These are phyloP conservation scores for Colletotrichum echinochloae DNA, from an alignment of 2,329 filamentous ascomycete genomes.

Conservation along the genomic window DNA sequence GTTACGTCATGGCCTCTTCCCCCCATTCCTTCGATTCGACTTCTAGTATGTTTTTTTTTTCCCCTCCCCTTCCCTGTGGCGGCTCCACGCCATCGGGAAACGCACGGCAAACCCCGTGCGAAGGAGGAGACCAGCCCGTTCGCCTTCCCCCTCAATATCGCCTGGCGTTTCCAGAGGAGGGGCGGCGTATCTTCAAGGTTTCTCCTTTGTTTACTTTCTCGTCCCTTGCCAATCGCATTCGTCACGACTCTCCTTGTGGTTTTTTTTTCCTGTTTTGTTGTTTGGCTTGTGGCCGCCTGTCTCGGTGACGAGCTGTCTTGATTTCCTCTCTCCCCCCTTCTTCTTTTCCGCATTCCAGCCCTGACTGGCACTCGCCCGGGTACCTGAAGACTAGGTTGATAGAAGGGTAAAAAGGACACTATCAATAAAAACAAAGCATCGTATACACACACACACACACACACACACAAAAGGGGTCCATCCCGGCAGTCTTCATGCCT, in stretches of 20 bases:
- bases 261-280: not conserved
- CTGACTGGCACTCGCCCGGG: not conserved
- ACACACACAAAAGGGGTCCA: not conserved
- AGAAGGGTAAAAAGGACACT: too few relatives aligned
- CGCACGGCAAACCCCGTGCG: not conserved
- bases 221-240: not conserved
- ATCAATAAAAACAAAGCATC: too few relatives aligned
- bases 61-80: not conserved
- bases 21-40: too few relatives aligned
- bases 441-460: too few relatives aligned
- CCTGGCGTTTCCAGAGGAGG: not conserved
- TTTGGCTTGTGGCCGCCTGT: not conserved
- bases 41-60: too few relatives aligned
- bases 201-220: not conserved
- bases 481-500: not conserved
- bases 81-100: not conserved
- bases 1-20: constrained; percentile 25
- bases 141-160: not conserved
- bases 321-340: too few relatives aligned
- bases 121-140: not conserved
- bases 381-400: not conserved
- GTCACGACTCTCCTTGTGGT: not conserved
- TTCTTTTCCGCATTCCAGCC: not conserved
- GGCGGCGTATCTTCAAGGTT: too few relatives aligned
- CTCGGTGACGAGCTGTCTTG: constrained; percentile 22